These are phyloP conservation scores for Vanrija sp. DNA, from an alignment of 1,284 basidiomycete genomes.

Conservation along the genomic window DNA sequence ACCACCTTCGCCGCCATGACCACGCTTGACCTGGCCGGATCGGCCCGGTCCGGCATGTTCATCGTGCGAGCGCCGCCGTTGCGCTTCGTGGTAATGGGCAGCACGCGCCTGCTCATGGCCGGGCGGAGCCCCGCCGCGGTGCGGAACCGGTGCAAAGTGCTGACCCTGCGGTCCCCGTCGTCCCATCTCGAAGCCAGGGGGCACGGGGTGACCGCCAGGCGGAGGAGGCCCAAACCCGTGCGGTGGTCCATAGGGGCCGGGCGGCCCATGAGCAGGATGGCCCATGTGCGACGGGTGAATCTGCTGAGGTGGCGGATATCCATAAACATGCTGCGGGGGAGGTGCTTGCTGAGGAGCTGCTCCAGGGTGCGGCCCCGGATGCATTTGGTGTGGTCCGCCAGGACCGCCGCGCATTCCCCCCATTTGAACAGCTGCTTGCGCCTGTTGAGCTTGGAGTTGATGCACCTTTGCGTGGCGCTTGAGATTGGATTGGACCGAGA, in stretches of 20 bases:
- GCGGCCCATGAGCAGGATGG: background rate
- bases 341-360: too few relatives aligned
- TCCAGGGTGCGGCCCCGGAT: background rate
- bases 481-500: conserved; percentile 48
- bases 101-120: background rate
- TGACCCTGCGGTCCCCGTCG: too few relatives aligned
- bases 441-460: conserved; percentile 22
- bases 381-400: background rate
- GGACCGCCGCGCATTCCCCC: too few relatives aligned
- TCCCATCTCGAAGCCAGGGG: too few relatives aligned
- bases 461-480: conserved; percentile 47
- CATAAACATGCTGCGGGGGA: too few relatives aligned
- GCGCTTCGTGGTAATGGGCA: conserved; percentile 1
- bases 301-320: too few relatives aligned
- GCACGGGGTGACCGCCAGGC: too few relatives aligned
- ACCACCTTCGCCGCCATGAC: background rate
- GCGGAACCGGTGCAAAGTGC: too few relatives aligned
- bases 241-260: too few relatives aligned
- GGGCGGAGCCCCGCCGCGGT: too few relatives aligned
- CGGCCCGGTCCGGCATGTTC: background rate
- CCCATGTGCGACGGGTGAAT: too few relatives aligned
- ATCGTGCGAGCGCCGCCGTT: conserved; percentile 9
- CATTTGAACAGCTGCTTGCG: conserved; percentile 10
- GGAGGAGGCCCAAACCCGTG: too few relatives aligned
- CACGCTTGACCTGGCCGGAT: background rate